A percentile compares a stretch with the other conserved stretches of the same genome.
Conservation (phyloP, 2,329 filamentous ascomycete genomes). For the Magnaporthales sp. region DNA sequence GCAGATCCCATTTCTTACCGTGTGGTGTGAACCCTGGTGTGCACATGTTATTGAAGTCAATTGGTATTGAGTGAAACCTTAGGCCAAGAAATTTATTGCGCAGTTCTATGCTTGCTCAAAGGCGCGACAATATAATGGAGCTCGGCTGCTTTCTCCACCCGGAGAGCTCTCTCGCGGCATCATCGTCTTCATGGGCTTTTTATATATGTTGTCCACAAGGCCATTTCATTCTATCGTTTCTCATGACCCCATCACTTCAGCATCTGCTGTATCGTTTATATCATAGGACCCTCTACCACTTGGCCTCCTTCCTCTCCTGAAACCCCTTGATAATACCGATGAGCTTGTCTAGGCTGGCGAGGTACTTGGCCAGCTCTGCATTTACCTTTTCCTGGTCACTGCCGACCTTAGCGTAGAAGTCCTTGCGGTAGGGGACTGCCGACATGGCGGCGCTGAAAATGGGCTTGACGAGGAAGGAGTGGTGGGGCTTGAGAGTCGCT, state of each 20-base stretch:
- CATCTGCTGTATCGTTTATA: not conserved
- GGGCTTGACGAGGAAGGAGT: conserved; percentile 82
- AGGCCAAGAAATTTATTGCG: not conserved
- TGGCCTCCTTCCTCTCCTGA: conserved; percentile 45
- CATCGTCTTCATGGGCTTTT: not conserved
- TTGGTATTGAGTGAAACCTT: not conserved
- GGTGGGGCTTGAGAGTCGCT: conserved; percentile 82
- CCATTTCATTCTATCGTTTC: not conserved
- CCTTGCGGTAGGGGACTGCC: conserved; percentile 84
- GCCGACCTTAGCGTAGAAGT: conserved; percentile 87
- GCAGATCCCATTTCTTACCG: too few relatives aligned
- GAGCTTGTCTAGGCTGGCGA: conserved; percentile 64
- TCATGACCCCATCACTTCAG: not conserved
- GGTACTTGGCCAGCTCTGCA: conserved; percentile 58
- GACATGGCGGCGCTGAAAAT: conserved; percentile 90
- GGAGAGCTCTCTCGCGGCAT: not conserved
- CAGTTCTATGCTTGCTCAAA: not conserved
- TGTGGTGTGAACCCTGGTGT: too few relatives aligned
- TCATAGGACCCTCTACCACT: conserved; percentile 33
- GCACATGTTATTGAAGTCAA: too few relatives aligned
- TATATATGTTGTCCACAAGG: not conserved
- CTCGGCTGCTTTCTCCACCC: not conserved
- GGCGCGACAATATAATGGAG: not conserved
- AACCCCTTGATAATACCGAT: conserved; percentile 55
- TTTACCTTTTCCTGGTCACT: conserved; percentile 54